These are phyloP conservation scores for Colletotrichum musicola DNA, from an alignment of 2,329 filamentous ascomycete species.

Conservation along the genomic window DNA sequence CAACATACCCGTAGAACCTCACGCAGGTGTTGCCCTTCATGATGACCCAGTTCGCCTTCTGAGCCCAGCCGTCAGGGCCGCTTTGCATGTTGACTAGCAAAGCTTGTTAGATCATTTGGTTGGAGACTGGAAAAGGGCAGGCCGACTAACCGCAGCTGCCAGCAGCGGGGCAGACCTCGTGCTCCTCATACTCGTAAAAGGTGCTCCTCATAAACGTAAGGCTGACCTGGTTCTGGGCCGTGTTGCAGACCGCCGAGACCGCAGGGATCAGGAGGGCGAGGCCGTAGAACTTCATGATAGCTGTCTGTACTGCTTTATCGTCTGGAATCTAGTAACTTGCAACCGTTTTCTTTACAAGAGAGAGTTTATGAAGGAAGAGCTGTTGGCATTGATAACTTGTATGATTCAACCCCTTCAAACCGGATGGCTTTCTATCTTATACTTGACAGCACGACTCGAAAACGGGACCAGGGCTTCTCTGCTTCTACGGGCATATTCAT, in stretches of 20 bases:
- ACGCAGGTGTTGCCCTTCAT: conserved; percentile 5
- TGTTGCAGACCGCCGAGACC: conserved; percentile 9
- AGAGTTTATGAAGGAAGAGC: too few species aligned
- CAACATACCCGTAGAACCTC: not conserved
- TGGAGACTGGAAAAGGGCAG: fast-evolving
- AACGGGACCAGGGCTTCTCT: too few species aligned
- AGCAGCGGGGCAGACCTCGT: conserved; percentile 14
- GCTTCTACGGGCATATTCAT: too few species aligned
- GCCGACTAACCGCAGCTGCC: conserved; percentile 8
- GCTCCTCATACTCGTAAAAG: conserved; percentile 1
- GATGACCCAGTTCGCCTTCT: conserved; percentile 12
- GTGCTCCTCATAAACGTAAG: conserved; percentile 10
- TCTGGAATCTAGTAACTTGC: too few species aligned
- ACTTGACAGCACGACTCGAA: too few species aligned
- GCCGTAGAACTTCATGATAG: not conserved
- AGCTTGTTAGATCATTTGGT: not conserved
- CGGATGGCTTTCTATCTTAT: too few species aligned
- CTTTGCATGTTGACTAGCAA: conserved; percentile 2
- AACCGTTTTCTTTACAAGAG: too few species aligned
- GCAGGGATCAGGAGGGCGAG: not conserved
- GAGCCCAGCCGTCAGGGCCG: conserved; percentile 2
- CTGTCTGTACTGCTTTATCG: too few species aligned
- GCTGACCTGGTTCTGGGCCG: conserved; percentile 2
- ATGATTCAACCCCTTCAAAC: too few species aligned
- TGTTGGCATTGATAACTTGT: too few species aligned